A percentile compares a stretch with the other conserved stretches of the same genome.
These are phyloP conservation scores for Tetradesmus lagerheimii DNA, from an alignment of 139 green algal species.

Conservation along the genomic window DNA sequence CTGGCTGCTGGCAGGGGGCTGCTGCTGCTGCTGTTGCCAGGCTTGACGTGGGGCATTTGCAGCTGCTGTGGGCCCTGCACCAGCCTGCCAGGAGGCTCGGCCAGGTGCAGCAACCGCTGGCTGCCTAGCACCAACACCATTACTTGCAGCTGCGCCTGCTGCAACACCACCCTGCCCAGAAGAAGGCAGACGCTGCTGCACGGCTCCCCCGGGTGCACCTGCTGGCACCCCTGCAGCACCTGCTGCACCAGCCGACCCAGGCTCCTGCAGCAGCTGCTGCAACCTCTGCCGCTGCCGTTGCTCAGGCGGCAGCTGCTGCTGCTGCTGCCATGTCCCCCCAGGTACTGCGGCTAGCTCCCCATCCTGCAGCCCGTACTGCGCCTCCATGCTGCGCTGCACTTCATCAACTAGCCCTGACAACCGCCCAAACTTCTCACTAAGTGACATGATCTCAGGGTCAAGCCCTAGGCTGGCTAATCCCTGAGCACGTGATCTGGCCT, in stretches of 20 bases:
- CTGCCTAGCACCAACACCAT: neutral
- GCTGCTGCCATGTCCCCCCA: neutral
- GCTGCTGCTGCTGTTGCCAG: neutral
- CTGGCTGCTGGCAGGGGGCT: neutral
- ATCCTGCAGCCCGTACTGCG: conserved; percentile 36
- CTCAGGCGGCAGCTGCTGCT: neutral
- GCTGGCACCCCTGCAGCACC: neutral
- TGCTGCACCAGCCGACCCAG: neutral
- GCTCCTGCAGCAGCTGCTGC: conserved; percentile 1
- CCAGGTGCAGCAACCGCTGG: neutral
- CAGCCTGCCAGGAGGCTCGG: neutral
- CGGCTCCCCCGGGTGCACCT: neutral
- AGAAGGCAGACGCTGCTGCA: neutral
- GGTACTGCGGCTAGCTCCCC: neutral
- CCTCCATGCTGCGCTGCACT: conserved; percentile 45
- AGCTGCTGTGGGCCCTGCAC: neutral
- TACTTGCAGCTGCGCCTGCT: neutral
- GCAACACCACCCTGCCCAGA: neutral
- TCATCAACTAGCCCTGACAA: conserved; percentile 39
- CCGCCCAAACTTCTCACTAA: conserved; percentile 40
- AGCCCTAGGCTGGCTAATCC: conserved; percentile 22
- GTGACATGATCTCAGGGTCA: conserved; percentile 30
- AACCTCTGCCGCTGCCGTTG: neutral
- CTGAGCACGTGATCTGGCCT: conserved; percentile 10
- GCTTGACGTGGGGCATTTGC: neutral